A percentile compares a stretch with the other conserved stretches of the same genome.
Conservation (phyloP, 108 stramenopile species). For the Cyclotella distinguenda region DNA sequence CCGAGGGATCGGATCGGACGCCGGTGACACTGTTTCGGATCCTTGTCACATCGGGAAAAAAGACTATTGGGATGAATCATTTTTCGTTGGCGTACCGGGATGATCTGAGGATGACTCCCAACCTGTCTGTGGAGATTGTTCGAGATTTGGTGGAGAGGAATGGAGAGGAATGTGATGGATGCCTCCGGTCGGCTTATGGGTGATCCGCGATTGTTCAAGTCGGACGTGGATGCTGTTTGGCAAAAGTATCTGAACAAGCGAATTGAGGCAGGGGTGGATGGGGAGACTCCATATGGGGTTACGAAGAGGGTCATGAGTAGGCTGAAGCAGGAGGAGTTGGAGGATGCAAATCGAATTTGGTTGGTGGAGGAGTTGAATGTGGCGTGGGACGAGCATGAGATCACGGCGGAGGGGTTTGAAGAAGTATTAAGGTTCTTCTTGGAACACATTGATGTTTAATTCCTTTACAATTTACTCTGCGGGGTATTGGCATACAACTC, state of each 20-base stretch:
- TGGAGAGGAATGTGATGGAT: conserved; percentile 9
- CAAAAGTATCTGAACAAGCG: conserved; percentile 5
- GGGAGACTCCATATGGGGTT: conserved; percentile 26
- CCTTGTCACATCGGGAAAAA: conserved; percentile 10
- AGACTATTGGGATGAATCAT: neutral
- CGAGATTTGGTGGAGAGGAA: conserved; percentile 1
- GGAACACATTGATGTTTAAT: neutral
- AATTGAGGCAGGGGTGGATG: conserved; percentile 1
- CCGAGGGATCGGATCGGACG: neutral
- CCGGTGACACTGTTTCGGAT: neutral
- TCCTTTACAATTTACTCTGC: conserved; percentile 54
- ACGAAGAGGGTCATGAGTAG: conserved; percentile 18
- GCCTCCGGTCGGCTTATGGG: neutral
- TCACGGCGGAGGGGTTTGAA: conserved; percentile 41
- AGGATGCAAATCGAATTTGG: conserved; percentile 40
- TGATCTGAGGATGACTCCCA: conserved; percentile 10
- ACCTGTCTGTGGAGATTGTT: neutral
- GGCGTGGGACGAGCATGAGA: conserved; percentile 47
- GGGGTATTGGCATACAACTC: conserved; percentile 81
- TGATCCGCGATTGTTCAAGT: conserved; percentile 5
- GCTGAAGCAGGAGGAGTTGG: conserved; percentile 21
- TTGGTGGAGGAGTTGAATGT: conserved; percentile 48
- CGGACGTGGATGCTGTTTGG: conserved; percentile 1
- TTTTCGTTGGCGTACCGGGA: conserved; percentile 9
- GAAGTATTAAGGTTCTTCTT: conserved; percentile 20